Evolutionary conservation across 2,329 filamentous ascomycete species (phyloP).

Genomic region (Domatiomyces globalis): DNA sequence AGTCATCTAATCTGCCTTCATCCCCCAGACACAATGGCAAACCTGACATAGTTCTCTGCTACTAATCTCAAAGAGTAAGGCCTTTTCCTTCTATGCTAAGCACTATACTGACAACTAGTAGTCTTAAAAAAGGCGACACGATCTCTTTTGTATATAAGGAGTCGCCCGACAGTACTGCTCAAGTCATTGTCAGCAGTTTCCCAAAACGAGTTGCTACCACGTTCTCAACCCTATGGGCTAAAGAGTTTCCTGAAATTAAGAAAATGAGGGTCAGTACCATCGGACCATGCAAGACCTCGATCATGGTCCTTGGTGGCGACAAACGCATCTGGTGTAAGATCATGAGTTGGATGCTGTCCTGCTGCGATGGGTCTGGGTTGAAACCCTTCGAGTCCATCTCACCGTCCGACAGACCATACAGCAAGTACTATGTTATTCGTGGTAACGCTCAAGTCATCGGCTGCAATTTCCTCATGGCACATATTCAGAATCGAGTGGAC

Average conservation of each 20-base stretch:
- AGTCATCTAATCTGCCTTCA: no score
- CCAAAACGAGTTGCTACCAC: slow-evolving; percentile 6
- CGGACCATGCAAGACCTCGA: not conserved
- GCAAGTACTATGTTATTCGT: slow-evolving; percentile 5
- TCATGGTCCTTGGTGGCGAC: slow-evolving; percentile 7
- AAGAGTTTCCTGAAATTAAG: slow-evolving; percentile 2
- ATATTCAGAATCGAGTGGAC: slow-evolving; percentile 6
- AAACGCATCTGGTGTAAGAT: slow-evolving; percentile 7
- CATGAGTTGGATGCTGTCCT: slow-evolving; percentile 14
- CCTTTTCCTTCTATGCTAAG: no score
- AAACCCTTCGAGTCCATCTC: not conserved
- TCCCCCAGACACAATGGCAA: no score
- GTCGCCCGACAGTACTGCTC: not conserved
- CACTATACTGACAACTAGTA: not conserved
- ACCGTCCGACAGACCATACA: slow-evolving; percentile 2
- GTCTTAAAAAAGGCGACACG: slow-evolving; percentile 3
- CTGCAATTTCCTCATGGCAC: slow-evolving; percentile 7
- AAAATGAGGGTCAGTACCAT: slow-evolving; percentile 3
- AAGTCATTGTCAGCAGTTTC: slow-evolving; percentile 6
- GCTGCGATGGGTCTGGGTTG: slow-evolving; percentile 9
- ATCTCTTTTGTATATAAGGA: slow-evolving; percentile 7
- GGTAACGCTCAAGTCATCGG: slow-evolving; percentile 5
- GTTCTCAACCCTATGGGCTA: slow-evolving; percentile 9
- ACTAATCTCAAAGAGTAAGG: no score
- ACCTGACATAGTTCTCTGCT: no score